Evolutionary conservation across 2,329 filamentous ascomycete genomes (phyloP).

Genomic region (Reticulascus tulasneorum): DNA sequence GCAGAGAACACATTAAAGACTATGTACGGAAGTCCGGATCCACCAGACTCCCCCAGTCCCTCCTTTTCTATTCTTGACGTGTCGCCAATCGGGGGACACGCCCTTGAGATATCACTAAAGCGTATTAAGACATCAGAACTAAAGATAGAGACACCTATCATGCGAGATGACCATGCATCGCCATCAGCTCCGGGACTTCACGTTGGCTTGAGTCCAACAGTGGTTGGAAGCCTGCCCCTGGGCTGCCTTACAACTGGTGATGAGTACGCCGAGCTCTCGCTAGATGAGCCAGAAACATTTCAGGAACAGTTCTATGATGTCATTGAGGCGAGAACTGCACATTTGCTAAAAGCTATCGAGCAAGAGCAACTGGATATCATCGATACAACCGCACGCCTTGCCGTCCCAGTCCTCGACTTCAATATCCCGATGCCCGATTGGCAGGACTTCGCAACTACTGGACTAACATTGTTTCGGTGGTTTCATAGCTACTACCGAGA

Average conservation of each 20-base stretch:
- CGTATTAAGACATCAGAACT: neutral
- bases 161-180: neutral
- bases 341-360: conserved; percentile 13
- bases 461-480: conserved; percentile 20
- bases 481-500: conserved; percentile 3
- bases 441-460: conserved; percentile 10
- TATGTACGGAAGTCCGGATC: neutral
- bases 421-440: conserved; percentile 19
- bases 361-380: conserved; percentile 24
- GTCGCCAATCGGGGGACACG: no score
- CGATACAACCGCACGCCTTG: conserved; percentile 21
- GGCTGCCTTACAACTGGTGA: no score
- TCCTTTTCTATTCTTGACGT: conserved; percentile 4
- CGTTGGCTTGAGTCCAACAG: no score
- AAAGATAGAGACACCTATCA: neutral
- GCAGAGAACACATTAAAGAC: conserved; percentile 8
- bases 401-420: conserved; percentile 24
- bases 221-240: no score
- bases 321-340: conserved; percentile 12
- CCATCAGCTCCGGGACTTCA: no score
- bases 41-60: conserved; percentile 1
- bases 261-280: no score
- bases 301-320: conserved; percentile 20
- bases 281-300: no score
- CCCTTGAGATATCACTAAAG: conserved; percentile 2